Percentiles rank a stretch among this genome's conserved stretches.
These are phyloP conservation scores for Salix purpurea DNA, from an alignment of 345 rosid species.

Conservation along the genomic window DNA sequence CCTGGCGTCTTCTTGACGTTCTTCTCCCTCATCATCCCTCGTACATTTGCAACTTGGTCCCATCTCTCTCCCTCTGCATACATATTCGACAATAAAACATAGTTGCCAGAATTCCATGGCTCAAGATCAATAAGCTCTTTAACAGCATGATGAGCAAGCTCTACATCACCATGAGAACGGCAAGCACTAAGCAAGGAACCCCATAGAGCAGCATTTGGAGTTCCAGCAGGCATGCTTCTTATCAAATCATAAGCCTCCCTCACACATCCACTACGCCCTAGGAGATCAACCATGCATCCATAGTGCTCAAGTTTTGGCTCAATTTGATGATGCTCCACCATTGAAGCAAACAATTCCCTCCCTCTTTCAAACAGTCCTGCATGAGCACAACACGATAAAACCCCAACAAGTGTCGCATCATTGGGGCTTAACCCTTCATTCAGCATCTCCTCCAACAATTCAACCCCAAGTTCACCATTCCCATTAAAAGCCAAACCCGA, in stretches of 20 bases:
- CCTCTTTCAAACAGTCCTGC: constrained; percentile 55
- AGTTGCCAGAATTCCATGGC: constrained; percentile 67
- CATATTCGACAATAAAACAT: constrained; percentile 58
- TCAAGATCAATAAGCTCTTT: constrained; percentile 53
- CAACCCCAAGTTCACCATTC: constrained; percentile 47
- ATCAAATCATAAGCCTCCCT: constrained; percentile 60
- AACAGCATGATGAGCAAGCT: constrained; percentile 53
- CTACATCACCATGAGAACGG: constrained; percentile 52
- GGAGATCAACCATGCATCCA: constrained; percentile 69
- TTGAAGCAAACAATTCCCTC: constrained; percentile 42
- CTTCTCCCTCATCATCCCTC: constrained; percentile 49
- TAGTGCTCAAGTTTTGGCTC: constrained; percentile 60
- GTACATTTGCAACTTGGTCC: constrained; percentile 55
- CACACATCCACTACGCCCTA: constrained; percentile 52
- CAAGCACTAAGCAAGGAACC: constrained; percentile 68
- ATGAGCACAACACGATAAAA: constrained; percentile 60
- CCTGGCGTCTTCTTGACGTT: constrained; percentile 45
- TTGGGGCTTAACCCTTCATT: constrained; percentile 42
- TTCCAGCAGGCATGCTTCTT: constrained; percentile 34
- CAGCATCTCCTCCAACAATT: constrained; percentile 53
- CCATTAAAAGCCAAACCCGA: constrained; percentile 62
- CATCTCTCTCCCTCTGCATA: constrained; percentile 70
- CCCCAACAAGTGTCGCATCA: constrained; percentile 46
- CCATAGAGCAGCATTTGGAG: constrained; percentile 58
- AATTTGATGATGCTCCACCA: constrained; percentile 34